Evolutionary conservation across 1,139 yeast genomes (phyloP).

Genomic region (Blastobotrys apis): DNA sequence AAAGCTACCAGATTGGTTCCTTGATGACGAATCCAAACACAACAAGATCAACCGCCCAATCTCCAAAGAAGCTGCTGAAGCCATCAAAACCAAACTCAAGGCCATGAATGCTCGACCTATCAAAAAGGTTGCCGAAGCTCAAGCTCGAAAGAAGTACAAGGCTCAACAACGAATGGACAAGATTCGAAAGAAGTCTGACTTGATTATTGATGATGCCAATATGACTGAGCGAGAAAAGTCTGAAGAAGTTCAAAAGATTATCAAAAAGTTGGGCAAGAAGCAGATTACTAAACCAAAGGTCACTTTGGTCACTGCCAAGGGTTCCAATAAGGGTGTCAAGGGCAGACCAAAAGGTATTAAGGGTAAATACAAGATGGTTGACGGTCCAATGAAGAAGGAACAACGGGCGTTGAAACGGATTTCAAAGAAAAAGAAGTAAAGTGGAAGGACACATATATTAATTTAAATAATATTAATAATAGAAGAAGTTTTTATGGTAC

Average conservation of each 20-base stretch:
- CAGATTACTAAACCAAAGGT: conserved; percentile 76
- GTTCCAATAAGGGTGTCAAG: conserved; percentile 75
- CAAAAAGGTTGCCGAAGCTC: conserved; percentile 95
- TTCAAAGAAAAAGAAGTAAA: conserved; percentile 59
- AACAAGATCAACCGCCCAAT: conserved; percentile 85
- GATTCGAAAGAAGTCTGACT: conserved; percentile 88
- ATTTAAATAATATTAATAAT: background rate
- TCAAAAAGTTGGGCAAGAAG: conserved; percentile 70
- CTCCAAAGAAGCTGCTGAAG: conserved; percentile 94
- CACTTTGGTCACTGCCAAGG: conserved; percentile 86
- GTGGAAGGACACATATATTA: background rate
- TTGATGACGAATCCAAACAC: conserved; percentile 86
- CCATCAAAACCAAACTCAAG: conserved; percentile 81
- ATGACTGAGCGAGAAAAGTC: conserved; percentile 93
- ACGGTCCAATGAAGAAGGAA: conserved; percentile 96
- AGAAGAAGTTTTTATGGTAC: too few species aligned
- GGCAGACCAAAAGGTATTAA: conserved; percentile 97
- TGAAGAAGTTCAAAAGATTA: conserved; percentile 80
- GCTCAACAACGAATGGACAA: conserved; percentile 85
- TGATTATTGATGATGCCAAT: conserved; percentile 81
- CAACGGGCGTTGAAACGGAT: conserved; percentile 88
- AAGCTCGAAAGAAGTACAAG: conserved; percentile 94
- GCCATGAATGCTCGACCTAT: conserved; percentile 96
- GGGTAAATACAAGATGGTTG: conserved; percentile 99
- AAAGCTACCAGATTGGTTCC: conserved; percentile 91